Conservation (phyloP, 176 grass and related monocot genomes). For the Melocanna baccifera region DNA sequence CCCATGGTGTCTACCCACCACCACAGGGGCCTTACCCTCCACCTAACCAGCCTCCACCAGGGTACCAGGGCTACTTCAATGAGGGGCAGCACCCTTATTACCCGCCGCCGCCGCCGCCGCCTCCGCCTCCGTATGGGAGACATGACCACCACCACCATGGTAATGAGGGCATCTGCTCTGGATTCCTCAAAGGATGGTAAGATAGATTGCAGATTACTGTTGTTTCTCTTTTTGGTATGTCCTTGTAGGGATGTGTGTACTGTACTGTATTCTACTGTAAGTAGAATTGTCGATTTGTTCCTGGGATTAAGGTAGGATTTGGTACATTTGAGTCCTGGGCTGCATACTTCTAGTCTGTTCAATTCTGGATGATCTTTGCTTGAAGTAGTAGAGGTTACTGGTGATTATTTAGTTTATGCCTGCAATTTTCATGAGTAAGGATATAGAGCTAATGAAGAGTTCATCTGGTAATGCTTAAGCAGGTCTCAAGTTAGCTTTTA, state of each 20-base stretch:
- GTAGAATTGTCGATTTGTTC: not conserved
- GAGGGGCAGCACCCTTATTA: slow-evolving; percentile 31
- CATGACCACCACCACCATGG: not conserved
- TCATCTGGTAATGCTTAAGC: not conserved
- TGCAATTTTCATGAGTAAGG: not conserved
- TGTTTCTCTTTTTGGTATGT: not conserved
- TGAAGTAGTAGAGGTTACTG: not conserved
- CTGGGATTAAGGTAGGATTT: not conserved
- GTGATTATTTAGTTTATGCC: not conserved
- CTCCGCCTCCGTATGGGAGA: not conserved
- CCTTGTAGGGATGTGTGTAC: not conserved
- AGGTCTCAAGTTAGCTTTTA: not conserved
- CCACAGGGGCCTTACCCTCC: slow-evolving; percentile 18
- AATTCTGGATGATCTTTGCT: too few relatives aligned
- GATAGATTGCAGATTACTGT: not conserved
- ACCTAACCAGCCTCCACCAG: slow-evolving; percentile 20
- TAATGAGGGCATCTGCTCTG: not conserved
- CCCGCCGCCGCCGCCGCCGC: not conserved
- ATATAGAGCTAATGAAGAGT: not conserved
- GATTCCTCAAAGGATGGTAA: slow-evolving; percentile 53
- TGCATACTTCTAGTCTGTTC: not conserved
- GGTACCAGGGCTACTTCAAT: slow-evolving; percentile 51
- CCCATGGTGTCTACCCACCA: slow-evolving; percentile 30
- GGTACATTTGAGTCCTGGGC: not conserved
- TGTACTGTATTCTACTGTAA: not conserved